A percentile compares a stretch with the other conserved stretches of the same genome.
Conservation (phyloP, 768 basidiomycete species). For the Amanita polypyramis region DNA sequence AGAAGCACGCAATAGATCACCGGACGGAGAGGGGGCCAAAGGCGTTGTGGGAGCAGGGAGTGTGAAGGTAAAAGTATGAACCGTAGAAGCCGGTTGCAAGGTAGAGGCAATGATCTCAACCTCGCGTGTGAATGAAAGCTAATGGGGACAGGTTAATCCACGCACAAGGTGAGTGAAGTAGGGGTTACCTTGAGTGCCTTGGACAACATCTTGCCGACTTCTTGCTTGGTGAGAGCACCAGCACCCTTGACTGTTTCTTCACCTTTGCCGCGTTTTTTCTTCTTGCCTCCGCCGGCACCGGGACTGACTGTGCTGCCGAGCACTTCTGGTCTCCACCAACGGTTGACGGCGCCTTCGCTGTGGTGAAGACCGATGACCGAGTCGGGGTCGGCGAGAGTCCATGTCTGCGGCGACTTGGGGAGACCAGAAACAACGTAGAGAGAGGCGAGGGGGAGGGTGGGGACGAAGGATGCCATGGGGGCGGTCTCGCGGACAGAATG, state of each 20-base stretch:
- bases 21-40: constrained; percentile 62
- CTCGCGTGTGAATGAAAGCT: constrained; percentile 89
- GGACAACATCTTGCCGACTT: constrained; percentile 83
- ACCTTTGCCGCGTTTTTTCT: constrained; percentile 54
- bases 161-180: too few relatives aligned
- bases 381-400: constrained; percentile 83
- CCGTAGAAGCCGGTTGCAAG: constrained; percentile 84
- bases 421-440: constrained; percentile 85
- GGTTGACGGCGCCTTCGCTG: constrained; percentile 72
- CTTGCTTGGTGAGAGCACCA: constrained; percentile 74
- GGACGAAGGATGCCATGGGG: constrained; percentile 49
- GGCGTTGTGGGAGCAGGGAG: constrained; percentile 70
- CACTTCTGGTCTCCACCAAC: constrained; percentile 90
- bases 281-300: constrained; percentile 72
- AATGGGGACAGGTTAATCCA: background rate
- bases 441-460: constrained; percentile 69
- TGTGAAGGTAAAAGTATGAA: constrained; percentile 86
- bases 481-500: constrained; percentile 51
- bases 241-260: constrained; percentile 66
- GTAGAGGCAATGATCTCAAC: constrained; percentile 95
- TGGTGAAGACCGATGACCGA: constrained; percentile 76
- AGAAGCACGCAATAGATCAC: constrained; percentile 64
- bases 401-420: constrained; percentile 81
- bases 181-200: constrained; percentile 68
- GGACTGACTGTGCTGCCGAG: constrained; percentile 82